Conservation (phyloP, 208 protist species). For the Trypanosoma cruzi region DNA sequence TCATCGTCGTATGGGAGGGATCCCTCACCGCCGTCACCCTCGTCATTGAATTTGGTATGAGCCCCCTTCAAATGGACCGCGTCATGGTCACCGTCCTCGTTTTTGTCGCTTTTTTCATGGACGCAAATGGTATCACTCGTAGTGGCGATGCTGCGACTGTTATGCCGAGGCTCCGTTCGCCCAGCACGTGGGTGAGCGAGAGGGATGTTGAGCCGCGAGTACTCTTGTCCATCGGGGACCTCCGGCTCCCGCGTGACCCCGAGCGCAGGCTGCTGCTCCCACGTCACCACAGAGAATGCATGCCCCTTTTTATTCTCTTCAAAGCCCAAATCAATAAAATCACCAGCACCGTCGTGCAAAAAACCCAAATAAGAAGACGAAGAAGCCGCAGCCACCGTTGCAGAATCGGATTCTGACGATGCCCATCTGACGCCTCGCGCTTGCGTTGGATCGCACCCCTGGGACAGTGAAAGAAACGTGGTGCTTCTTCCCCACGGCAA, state of each 20-base stretch:
- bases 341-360: not conserved
- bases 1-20: conserved; percentile 89
- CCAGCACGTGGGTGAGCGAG: conserved; percentile 26
- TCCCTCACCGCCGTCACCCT: not conserved
- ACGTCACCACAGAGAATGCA: not conserved
- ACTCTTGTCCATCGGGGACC: conserved; percentile 38
- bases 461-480: not conserved
- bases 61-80: not conserved
- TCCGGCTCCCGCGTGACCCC: conserved; percentile 37
- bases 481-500: not conserved
- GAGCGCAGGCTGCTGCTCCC: conserved; percentile 12
- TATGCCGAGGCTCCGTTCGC: conserved; percentile 23
- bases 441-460: not conserved
- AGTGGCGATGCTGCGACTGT: conserved; percentile 42
- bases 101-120: not conserved
- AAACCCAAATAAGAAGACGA: not conserved
- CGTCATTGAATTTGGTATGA: not conserved
- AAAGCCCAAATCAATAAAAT: conserved; percentile 26
- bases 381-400: not conserved
- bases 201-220: conserved; percentile 62
- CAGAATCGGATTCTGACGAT: not conserved
- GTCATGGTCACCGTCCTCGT: not conserved
- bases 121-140: not conserved
- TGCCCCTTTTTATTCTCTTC: not conserved
- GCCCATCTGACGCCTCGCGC: not conserved